These are phyloP conservation scores for Balansia obtecta DNA, from an alignment of 2,329 filamentous ascomycete genomes.

Conservation along the genomic window DNA sequence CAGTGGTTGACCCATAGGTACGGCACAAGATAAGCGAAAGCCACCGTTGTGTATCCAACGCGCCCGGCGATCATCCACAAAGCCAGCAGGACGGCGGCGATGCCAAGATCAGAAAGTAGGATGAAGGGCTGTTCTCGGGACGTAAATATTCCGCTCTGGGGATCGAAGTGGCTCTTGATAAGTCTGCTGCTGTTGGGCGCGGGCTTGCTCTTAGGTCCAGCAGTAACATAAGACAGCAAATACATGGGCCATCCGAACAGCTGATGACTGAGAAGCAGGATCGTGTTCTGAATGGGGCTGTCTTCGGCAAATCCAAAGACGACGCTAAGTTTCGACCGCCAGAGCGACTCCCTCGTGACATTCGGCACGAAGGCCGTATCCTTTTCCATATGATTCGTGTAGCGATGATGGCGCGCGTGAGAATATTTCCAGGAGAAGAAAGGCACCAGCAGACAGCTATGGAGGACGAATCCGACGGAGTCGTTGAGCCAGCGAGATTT, in stretches of 20 bases:
- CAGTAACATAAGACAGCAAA: slow-evolving; percentile 42
- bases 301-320: slow-evolving; percentile 46
- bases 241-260: slow-evolving; percentile 52
- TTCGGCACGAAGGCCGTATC: slow-evolving; percentile 53
- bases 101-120: slow-evolving; percentile 45
- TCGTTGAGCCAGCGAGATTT: slow-evolving; percentile 43
- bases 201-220: slow-evolving; percentile 9
- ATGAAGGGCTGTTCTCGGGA: slow-evolving; percentile 43
- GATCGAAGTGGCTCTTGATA: slow-evolving; percentile 45
- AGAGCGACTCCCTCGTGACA: slow-evolving; percentile 17
- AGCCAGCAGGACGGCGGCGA: slow-evolving; percentile 34
- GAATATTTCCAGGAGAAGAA: slow-evolving; percentile 64
- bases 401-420: slow-evolving; percentile 57
- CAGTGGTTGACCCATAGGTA: slow-evolving; percentile 62
- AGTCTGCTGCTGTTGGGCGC: slow-evolving; percentile 9
- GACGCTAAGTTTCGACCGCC: slow-evolving; percentile 4
- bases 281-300: slow-evolving; percentile 42
- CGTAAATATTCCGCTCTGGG: slow-evolving; percentile 47
- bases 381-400: slow-evolving; percentile 54
- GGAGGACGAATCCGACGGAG: slow-evolving; percentile 48
- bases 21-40: slow-evolving; percentile 45
- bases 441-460: slow-evolving; percentile 53
- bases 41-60: slow-evolving; percentile 42
- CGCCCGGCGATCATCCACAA: slow-evolving; percentile 39
- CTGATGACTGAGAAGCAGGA: slow-evolving; percentile 43